These are phyloP conservation scores for Sarocladium kiliense DNA, from an alignment of 2,329 filamentous ascomycete genomes.

Conservation along the genomic window DNA sequence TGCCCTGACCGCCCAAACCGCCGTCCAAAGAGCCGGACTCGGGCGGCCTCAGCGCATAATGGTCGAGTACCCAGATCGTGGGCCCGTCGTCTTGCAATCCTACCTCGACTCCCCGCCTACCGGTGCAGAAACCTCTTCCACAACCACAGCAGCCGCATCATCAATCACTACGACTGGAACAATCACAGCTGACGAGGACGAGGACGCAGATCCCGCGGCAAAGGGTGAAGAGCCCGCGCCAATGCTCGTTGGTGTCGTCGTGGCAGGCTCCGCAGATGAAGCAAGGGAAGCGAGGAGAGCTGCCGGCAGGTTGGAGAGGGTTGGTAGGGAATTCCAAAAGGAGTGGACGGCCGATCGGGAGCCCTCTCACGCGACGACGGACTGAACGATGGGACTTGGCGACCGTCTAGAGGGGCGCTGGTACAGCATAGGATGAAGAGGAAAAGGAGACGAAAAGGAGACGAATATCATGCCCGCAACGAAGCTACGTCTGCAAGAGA, in stretches of 20 bases:
- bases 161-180: conserved; percentile 11
- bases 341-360: conserved; percentile 35
- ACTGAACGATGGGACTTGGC: too few species aligned
- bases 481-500: conserved; percentile 2
- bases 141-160: conserved; percentile 13
- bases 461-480: not conserved
- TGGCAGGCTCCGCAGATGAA: conserved; percentile 43
- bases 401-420: too few species aligned
- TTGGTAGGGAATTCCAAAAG: conserved; percentile 50
- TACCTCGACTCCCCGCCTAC: conserved; percentile 35
- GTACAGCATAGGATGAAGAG: not conserved
- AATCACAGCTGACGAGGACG: conserved; percentile 5
- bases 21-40: conserved; percentile 46
- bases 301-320: conserved; percentile 45
- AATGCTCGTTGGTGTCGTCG: conserved; percentile 49
- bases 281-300: conserved; percentile 47
- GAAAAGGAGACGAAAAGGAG: not conserved
- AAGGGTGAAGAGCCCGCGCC: conserved; percentile 31
- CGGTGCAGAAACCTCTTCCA: conserved; percentile 11
- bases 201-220: not conserved
- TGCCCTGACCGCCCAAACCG: conserved; percentile 47
- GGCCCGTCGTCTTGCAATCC: conserved; percentile 38
- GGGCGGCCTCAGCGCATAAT: conserved; percentile 52
- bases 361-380: not conserved
- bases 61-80: conserved; percentile 46